Conservation (phyloP, 352 stramenopile genomes). For the Pythium plurisporium region DNA sequence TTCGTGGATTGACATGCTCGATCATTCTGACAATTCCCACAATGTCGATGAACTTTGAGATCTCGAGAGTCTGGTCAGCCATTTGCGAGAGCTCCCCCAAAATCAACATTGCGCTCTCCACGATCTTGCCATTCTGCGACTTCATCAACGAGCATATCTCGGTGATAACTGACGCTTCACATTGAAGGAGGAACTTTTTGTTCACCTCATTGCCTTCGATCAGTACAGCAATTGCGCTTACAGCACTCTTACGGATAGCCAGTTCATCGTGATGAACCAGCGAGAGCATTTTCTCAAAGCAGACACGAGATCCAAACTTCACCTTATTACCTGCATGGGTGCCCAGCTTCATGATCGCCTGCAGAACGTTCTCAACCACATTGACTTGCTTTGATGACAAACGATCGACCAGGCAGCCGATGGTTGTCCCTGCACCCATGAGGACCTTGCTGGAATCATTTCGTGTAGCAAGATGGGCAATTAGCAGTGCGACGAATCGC, state of each 20-base stretch:
- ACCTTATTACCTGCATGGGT: constrained; percentile 74
- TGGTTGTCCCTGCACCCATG: constrained; percentile 41
- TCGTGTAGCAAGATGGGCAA: constrained; percentile 56
- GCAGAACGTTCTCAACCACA: constrained; percentile 66
- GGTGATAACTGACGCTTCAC: constrained; percentile 40
- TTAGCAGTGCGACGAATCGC: constrained; percentile 45
- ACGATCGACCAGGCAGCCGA: constrained; percentile 46
- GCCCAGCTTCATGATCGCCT: constrained; percentile 62
- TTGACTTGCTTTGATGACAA: constrained; percentile 63
- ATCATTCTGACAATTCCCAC: constrained; percentile 56
- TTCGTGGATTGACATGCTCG: constrained; percentile 52
- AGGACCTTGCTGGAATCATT: constrained; percentile 58
- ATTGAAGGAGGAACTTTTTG: constrained; percentile 64
- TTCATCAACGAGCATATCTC: constrained; percentile 63
- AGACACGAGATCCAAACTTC: constrained; percentile 66
- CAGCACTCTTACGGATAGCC: constrained; percentile 54
- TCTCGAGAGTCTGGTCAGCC: constrained; percentile 56
- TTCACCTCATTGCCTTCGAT: constrained; percentile 68
- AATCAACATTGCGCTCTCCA: constrained; percentile 70
- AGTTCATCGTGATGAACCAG: constrained; percentile 64
- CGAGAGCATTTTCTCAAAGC: constrained; percentile 63
- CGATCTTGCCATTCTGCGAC: constrained; percentile 53
- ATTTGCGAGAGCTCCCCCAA: constrained; percentile 61
- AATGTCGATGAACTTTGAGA: constrained; percentile 67
- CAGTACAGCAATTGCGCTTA: constrained; percentile 54